Evolutionary conservation across 495 filamentous ascomycete genomes (phyloP), one percentile per base, ranked within the genome.

Genomic region (Aspergillus diversus): DNA sequence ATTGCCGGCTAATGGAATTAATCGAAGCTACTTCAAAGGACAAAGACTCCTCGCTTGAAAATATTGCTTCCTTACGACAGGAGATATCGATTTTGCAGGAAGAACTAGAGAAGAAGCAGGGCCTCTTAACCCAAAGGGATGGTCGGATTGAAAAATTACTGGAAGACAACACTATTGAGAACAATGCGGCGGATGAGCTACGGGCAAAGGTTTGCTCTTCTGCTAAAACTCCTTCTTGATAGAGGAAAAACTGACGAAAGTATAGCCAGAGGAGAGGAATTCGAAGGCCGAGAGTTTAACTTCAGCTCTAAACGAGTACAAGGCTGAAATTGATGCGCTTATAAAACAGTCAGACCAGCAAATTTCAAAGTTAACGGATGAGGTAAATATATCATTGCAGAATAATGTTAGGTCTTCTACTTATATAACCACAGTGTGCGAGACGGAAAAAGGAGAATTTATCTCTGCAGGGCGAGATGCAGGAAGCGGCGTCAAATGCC

Each of bases 151-250:
- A 67, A 17, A 62, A 60, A 0, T 58, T 78, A 0, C 13, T 68
- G 11, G 56, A 61, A 11, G 66, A 64, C 3, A 71, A 71, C 15
- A 61, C 66, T 17, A 47, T 69, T 31, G 52, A 71, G 21, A 63
- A 61, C 3, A 62, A 52, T 31, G 63, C 72, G 42, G 60, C 66
- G 12, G 66, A 64, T 9, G 52, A 58, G 13, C 12, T 75, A 33
- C 66, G 74, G 47, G n/a, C 64, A 43, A 75, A 65, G 70, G 79
- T 80, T 67, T 34, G 64, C 57, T 27, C 8, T 34, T 3, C 27
- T 53, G 12, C 9, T 33, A 15, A 8, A 31, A 5, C 11, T 31
- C 9, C 34, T 7, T 50, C 11, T 5, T 27, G 21, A 27, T 27
- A 27, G n/a, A 11, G 7, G 21, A 12, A 16, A 32, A 33, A 55